Evolutionary conservation across 2,329 filamentous ascomycete species (phyloP), one percentile per base, ranked within the genome.

Genomic region (Emydomyces testavorans): DNA sequence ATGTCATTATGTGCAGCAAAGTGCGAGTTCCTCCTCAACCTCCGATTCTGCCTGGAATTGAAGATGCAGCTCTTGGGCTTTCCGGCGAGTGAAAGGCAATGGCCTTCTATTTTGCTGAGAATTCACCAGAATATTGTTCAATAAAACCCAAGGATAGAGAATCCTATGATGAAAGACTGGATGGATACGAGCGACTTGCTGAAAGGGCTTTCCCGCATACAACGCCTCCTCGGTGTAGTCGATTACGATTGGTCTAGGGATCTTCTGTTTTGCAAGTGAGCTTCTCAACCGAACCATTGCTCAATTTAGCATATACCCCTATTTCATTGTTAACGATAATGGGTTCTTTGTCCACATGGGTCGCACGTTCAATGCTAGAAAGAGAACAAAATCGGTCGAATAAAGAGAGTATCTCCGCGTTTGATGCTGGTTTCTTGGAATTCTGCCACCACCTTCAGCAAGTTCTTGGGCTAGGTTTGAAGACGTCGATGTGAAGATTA

Each of bases 1-100:
- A 94, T 64, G 80, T 88, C 21, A 83, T 94, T 1, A 72, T 94
- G 53, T 92, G 84, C 61, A 87, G 86, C 20, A 76, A 71, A 49
- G 68, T 83, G 31, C 57, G 63, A 28, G 39, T 48, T 44, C 51
- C 50, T 39, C 50, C 50, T 39, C 43, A 36, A 4, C 49, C 48
- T 8, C 47, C 52, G 11, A 52, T 52, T 23, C 48, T 53, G 23
- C 47, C 51, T 18, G 54, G 53, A 7, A 50, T 52, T 15, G 53
- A 56, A 46, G 52, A 40, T 28, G 53, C 46, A 29, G 52, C 56
- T 39, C 51, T 46, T 21, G 51, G 45, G n/a, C 15, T 40, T 21
- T 32, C 31, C 13, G 39, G 43, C 18, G 47, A 18, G 34, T 21
- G 24, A 50, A 42, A 10, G 8, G 24, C 15, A 11, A 20, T 4